Base-by-base conservation (phyloP, 2,329 filamentous ascomycete genomes). In the Aurifilum marmelostoma region DNA sequence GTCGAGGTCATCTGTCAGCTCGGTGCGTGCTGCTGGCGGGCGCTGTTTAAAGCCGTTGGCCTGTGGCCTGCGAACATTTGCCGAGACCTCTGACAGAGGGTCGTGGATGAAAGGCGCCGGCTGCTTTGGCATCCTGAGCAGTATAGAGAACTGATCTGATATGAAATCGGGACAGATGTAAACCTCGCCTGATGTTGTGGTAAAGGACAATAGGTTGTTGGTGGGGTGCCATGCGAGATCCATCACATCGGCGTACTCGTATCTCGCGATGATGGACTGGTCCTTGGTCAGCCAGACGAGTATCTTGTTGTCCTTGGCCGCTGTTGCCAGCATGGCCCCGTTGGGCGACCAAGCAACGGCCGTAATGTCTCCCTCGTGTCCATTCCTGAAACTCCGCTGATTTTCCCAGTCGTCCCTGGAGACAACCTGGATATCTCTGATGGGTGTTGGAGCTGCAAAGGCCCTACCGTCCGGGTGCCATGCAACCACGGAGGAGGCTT, bases 381-480 rank as follows among this genome's bases (percentile, higher is more conserved):
- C 93, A 39, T 90, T 89, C 18, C 89, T 82, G 77, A 99, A 99
- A 0, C 83, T 81, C 70, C 91, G 88, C 78, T 98, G 94, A 73
- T 91, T 91, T 77, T 94, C 92, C 92, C 95, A 97, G 77, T 97
- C 93, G 65, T 88, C 89, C 71, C 90, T 89, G n/a, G 95, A 97
- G 67, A 97, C 87, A 52, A 97, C 88, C 75, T 97, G 91, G 37
- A 97, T 89, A 77, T 97, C 91, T 80, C 91, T 88, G 29, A 91
- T 93, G 0, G 91, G 87, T 27, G 94, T 97, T 0, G 93, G 89
- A 27, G 92, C 90, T 1, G 93, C 94, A 79, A 99, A 97, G 3
- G 94, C 93, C 73, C 93, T 88, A 27, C 96, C 95, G 77, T 98
- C 95, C 0, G 97, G 97, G 80, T 98, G 96, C 96, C 96, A 99